Conservation (phyloP, 306 rosid genomes). For the Prunus campanulata region DNA sequence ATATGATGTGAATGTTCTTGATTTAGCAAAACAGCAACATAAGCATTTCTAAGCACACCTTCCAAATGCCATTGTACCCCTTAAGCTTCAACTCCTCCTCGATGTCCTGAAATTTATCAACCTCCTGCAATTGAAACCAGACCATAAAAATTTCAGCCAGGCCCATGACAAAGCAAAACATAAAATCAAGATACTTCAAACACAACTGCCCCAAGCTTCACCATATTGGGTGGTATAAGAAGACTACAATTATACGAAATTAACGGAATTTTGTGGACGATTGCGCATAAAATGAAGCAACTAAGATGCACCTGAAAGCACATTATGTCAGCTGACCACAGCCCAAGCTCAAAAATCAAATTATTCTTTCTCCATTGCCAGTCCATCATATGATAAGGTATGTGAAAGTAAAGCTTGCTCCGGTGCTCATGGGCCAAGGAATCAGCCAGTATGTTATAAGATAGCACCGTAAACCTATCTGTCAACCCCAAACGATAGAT, state of each 20-base stretch:
- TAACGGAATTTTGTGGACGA: neutral
- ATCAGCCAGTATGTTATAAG: slow-evolving; percentile 90
- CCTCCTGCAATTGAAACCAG: slow-evolving; percentile 57
- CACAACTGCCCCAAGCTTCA: neutral
- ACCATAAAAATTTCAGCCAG: neutral
- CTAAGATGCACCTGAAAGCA: slow-evolving; percentile 76
- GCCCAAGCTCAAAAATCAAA: slow-evolving; percentile 68
- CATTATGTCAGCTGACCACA: slow-evolving; percentile 90
- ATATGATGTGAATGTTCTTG: slow-evolving; percentile 7
- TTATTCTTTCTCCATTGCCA: slow-evolving; percentile 85
- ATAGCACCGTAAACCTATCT: slow-evolving; percentile 75
- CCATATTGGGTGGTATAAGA: neutral
- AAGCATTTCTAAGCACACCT: slow-evolving; percentile 51
- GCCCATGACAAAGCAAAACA: neutral
- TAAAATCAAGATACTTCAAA: neutral
- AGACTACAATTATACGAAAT: neutral
- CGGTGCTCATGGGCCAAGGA: slow-evolving; percentile 73
- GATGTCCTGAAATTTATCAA: slow-evolving; percentile 76
- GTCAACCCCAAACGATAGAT: slow-evolving; percentile 6
- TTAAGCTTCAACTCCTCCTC: slow-evolving; percentile 61
- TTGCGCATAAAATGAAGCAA: neutral
- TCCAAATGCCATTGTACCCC: slow-evolving; percentile 87
- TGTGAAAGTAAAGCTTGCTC: slow-evolving; percentile 64
- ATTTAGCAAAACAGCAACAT: slow-evolving; percentile 5
- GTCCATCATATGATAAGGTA: slow-evolving; percentile 62